Base-by-base conservation (phyloP, 306 rosid genomes). In the Sechiopsis laciniata region DNA sequence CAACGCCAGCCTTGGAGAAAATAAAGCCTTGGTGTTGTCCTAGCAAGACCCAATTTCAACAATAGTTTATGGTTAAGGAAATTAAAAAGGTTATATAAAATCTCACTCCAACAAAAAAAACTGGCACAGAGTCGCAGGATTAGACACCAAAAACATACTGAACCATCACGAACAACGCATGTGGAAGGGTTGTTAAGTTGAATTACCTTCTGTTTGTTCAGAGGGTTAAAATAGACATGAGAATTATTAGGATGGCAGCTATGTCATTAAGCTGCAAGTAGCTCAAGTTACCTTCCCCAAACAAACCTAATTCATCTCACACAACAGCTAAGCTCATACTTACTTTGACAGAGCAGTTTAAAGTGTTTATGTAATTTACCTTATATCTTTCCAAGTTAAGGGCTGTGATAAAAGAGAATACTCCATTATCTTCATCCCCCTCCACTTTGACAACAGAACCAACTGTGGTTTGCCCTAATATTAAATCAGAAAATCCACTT, bases 341-440 rank as follows among this genome's bases (percentile, higher is more conserved):
- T 9, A 42, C 53, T 42, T 68, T 3, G 40, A 48, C 1, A 19
- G 56, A 17, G 10, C 20, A 7, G 24, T 63, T n/a, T 16, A 4
- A 2, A 35, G 0, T n/a, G 71, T 26, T 26, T 37, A 72, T 10
- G 72, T 21, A 77, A 75, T 85, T 84, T 83, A 81, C 98, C 87
- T 82, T 79, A 58, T 88, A 87, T 84, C 95, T 86, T 61, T 80
- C 76, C 77, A 90, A 72, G 83, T 87, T 90, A 79, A 94, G 90
- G 63, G 89, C 88, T 10, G 88, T 82, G 46, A 84, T 88, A 83
- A 91, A 70, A 52, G 88, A 85, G 3, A 83, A 94, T 72, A 90
- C 73, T 26, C 88, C 89, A 80, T 87, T 90, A 71, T 94, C 98
- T 78, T 90, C 96, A 10, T 90, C 98, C 72, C 76, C 91, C 78